Conservation (phyloP, 2,329 filamentous ascomycete species). For the Colletotrichum liriopes region DNA sequence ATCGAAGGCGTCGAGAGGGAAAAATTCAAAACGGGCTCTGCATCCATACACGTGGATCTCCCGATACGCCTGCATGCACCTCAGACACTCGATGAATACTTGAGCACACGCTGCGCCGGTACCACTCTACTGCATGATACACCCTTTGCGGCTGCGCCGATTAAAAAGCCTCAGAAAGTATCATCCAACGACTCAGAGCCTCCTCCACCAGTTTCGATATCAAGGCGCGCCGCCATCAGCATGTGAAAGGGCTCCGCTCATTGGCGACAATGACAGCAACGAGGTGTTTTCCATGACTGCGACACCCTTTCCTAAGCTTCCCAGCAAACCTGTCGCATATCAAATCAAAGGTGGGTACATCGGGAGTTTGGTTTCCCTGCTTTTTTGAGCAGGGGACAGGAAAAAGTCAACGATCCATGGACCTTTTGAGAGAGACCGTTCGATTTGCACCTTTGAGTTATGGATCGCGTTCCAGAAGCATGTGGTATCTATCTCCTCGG, state of each 20-base stretch:
- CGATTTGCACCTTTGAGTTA: neutral
- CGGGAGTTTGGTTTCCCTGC: slow-evolving; percentile 18
- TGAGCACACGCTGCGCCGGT: slow-evolving; percentile 7
- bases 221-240: slow-evolving; percentile 18
- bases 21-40: slow-evolving; percentile 22
- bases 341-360: slow-evolving; percentile 6
- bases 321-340: slow-evolving; percentile 18
- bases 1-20: slow-evolving; percentile 8
- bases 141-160: slow-evolving; percentile 22
- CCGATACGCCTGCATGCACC: slow-evolving; percentile 31
- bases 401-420: slow-evolving; percentile 8
- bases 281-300: slow-evolving; percentile 14
- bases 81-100: slow-evolving; percentile 13
- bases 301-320: slow-evolving; percentile 16
- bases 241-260: slow-evolving; percentile 34
- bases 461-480: slow-evolving; percentile 23
- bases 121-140: neutral
- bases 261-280: neutral
- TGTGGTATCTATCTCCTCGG: slow-evolving; percentile 9
- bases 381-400: neutral
- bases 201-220: neutral
- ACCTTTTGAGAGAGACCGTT: neutral
- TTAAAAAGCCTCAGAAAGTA: slow-evolving; percentile 3
- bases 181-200: neutral
- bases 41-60: slow-evolving; percentile 39